These are phyloP conservation scores for Pisolithus microcarpus DNA, from an alignment of 768 basidiomycete species.

Conservation along the genomic window DNA sequence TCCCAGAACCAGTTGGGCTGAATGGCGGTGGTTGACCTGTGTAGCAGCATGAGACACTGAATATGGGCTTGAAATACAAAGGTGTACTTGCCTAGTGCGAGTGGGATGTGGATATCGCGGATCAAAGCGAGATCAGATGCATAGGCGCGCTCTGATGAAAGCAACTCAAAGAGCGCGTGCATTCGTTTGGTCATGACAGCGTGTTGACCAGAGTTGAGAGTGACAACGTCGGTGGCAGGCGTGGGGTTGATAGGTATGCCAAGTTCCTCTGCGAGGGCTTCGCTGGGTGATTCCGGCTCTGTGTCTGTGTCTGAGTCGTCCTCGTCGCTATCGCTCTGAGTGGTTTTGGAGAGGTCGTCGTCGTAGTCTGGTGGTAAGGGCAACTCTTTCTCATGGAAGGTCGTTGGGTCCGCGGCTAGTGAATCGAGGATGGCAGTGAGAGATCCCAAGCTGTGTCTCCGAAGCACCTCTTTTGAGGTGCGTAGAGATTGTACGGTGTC, in stretches of 20 bases:
- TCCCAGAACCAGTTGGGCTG: constrained; percentile 18
- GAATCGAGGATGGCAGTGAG: constrained; percentile 25
- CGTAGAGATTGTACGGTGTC: constrained; percentile 8
- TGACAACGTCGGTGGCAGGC: constrained; percentile 1
- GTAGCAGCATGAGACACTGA: constrained; percentile 4
- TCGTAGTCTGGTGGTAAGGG: constrained; percentile 25
- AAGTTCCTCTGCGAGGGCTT: constrained; percentile 18
- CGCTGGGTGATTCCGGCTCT: constrained; percentile 21
- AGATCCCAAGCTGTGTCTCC: constrained; percentile 26
- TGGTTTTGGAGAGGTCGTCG: constrained; percentile 4
- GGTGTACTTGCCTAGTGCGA: constrained; percentile 58
- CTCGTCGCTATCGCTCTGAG: constrained; percentile 17
- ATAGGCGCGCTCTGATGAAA: constrained; percentile 75
- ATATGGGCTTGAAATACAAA: constrained; percentile 1
- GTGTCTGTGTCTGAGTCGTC: constrained; percentile 20
- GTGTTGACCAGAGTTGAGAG: constrained; percentile 24
- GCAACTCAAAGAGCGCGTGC: constrained; percentile 70
- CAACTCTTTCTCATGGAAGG: constrained; percentile 22
- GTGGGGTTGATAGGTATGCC: constrained; percentile 3
- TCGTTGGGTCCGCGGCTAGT: constrained; percentile 20
- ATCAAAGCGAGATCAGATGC: constrained; percentile 78
- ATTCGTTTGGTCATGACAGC: constrained; percentile 55
- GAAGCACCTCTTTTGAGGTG: constrained; percentile 22
- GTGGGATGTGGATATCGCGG: constrained; percentile 68
- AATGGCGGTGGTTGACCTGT: constrained; percentile 38